Base-by-base conservation (phyloP, 2,329 filamentous ascomycete species). In the Ceratocystis cacaofunesta region DNA sequence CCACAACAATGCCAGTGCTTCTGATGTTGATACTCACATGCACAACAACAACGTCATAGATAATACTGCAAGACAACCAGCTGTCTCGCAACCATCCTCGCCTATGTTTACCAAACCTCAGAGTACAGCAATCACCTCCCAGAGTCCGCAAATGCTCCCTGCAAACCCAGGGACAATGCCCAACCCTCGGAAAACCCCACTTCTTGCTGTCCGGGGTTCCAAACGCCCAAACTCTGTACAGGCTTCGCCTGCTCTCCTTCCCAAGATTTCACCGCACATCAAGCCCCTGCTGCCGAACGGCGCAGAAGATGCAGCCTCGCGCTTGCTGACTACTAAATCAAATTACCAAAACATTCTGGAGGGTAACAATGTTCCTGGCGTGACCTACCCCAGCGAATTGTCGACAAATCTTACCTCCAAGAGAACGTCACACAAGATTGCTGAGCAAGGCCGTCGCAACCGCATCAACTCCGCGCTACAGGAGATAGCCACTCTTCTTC, bases 321-420 rank as follows among this genome's bases (percentile, higher is more conserved):
- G 90, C 32, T 82, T 97, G 57, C 81, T 99, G 32, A 89, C 92
- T 44, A 90, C 89, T 17, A 97, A 97, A 74, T 97, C 92, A 1
- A 99, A 99, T 72, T 99, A 99, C 72, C 92, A 97, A 72, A 95
- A 96, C 71, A 94, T 99, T 46, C 77, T 99, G 10, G 94, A 97
- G 73, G 94, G 94, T 61, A 97, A 91, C 62, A 86, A 87, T 65
- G 85, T 96, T 0, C 92, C 92, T 0, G 92, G 92, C 12, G 88
- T 96, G 12, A 88, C 88, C 1, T 97, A 96, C 70, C 92, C 92
- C 0, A 90, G 89, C 70, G 89, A 92, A 63, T 80, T 99, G 52
- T 95, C 92, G 5, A 95, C 92, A 25, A 96, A 96, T 69, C 78
- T 99, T 30, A 96, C 92, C 0, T 96, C 91, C 2, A 99, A 99